Evolutionary conservation across 2,329 filamentous ascomycete species (phyloP).

Genomic region (Penicillium sp.): DNA sequence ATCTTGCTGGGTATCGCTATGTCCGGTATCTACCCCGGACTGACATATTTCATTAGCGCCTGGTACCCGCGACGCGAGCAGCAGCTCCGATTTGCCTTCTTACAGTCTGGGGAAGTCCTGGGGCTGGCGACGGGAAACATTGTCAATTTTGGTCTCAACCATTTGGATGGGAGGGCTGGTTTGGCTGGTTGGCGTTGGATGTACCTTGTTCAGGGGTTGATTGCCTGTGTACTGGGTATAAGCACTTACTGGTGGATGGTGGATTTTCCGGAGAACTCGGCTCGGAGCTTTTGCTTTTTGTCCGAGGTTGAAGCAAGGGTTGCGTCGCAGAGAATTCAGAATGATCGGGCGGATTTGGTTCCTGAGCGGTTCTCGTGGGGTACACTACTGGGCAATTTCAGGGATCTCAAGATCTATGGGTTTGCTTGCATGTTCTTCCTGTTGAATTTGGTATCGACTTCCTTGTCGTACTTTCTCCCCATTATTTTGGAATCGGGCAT

Average conservation of each 20-base stretch:
- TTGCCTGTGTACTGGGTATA: conserved; percentile 60
- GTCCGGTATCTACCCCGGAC: conserved; percentile 47
- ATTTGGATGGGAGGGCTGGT: conserved; percentile 56
- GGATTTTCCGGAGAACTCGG: conserved; percentile 65
- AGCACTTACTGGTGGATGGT: conserved; percentile 70
- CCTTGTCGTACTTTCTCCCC: conserved; percentile 65
- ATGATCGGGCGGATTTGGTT: conserved; percentile 61
- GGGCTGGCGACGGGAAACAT: conserved; percentile 66
- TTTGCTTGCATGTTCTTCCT: conserved; percentile 67
- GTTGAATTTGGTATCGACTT: conserved; percentile 63
- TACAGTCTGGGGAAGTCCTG: conserved; percentile 65
- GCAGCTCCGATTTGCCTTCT: conserved; percentile 64
- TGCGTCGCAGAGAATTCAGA: conserved; percentile 58
- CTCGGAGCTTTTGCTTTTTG: conserved; percentile 59
- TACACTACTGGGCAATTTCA: conserved; percentile 57
- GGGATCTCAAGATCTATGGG: conserved; percentile 63
- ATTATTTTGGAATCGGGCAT: conserved; percentile 58
- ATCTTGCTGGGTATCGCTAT: conserved; percentile 66
- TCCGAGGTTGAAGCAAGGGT: conserved; percentile 56
- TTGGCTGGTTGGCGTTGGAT: conserved; percentile 68
- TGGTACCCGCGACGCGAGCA: conserved; percentile 67
- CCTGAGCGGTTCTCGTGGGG: conserved; percentile 57
- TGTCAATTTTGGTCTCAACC: conserved; percentile 69
- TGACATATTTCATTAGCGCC: conserved; percentile 50
- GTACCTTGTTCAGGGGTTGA: conserved; percentile 66